Evolutionary conservation across 2,329 filamentous ascomycete species (phyloP), one percentile per base, ranked within the genome.

Genomic region (Penicillium expansum): DNA sequence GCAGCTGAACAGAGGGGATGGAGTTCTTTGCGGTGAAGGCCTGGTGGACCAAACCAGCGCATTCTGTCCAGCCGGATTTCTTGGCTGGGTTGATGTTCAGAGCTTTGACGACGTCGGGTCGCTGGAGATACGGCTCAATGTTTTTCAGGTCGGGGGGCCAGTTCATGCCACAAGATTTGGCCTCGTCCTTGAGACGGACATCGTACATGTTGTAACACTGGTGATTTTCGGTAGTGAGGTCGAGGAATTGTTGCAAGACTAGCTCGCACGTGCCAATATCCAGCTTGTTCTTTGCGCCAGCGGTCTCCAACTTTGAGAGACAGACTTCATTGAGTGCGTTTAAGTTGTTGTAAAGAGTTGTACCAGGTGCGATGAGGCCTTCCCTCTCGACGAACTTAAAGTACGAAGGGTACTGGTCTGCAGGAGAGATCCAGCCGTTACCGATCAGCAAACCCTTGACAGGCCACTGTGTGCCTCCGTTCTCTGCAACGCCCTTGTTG

Each of bases 171-270:
- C 94, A 99, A 61, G 87, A 88, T 18, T 8, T 11, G 5, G 90
- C 89, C 73, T 78, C 79, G 74, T 99, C 94, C 62, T 81, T 86
- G 45, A 97, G 82, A 45, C 93, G 90, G 52, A 97, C 83, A 73
- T 99, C 94, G 74, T 99, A 99, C 91, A 97, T 97, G 77, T 99
- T 99, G 72, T 87, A 74, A 74, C 95, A 99, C 68, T 85, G 79
- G 14, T 78, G 79, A 35, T 77, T 78, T 13, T 83, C 80, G 57
- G 80, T 77, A 2, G 90, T 92, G 47, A 86, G 73, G 30, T 81
- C 77, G 4, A 97, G 82, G 49, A 97, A 84, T 10, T 86, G 79
- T 55, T 86, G 82, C 63, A 99, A 80, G 48, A 99, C 86, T 5
- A 75, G 70, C 72, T 99, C 94, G 75, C 95, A 99, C 10, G 81